Percentiles rank a stretch among this genome's conserved stretches.
Evolutionary conservation across 1,284 basidiomycete genomes (phyloP).

Genomic region (Pseudozyma sp.): DNA sequence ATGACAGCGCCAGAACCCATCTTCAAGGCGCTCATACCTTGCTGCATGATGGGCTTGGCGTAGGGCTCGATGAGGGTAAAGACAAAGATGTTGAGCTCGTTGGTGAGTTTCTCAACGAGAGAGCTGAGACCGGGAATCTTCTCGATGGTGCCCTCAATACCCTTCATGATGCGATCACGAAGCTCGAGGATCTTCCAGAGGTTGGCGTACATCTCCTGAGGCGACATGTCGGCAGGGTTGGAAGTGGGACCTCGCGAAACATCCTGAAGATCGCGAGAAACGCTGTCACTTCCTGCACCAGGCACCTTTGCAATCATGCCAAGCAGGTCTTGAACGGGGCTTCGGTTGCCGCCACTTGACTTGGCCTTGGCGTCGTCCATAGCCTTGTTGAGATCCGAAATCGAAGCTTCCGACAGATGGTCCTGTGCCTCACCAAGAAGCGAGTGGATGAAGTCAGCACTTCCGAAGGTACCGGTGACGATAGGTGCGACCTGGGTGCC

Average conservation of each 20-base stretch:
- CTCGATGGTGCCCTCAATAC: constrained; percentile 83
- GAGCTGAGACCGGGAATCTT: constrained; percentile 73
- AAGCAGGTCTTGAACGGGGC: constrained; percentile 53
- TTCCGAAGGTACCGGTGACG: constrained; percentile 89
- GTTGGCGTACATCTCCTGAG: constrained; percentile 82
- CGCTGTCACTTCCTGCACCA: constrained; percentile 33
- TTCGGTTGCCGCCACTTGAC: constrained; percentile 65
- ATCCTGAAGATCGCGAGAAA: constrained; percentile 58
- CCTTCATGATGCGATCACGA: constrained; percentile 83
- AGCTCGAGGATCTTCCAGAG: constrained; percentile 88
- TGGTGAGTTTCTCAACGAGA: constrained; percentile 84
- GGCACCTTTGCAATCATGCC: constrained; percentile 73
- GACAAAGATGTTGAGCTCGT: constrained; percentile 71
- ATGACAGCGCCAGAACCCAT: constrained; percentile 66
- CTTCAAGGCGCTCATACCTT: constrained; percentile 66
- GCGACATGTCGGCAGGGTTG: constrained; percentile 77
- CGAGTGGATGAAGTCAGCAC: constrained; percentile 77
- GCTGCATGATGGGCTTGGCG: constrained; percentile 61
- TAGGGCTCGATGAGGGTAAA: constrained; percentile 70
- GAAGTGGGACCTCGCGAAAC: constrained; percentile 69
- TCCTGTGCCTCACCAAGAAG: constrained; percentile 74
- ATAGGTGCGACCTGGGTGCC: constrained; percentile 83
- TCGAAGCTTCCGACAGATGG: constrained; percentile 78
- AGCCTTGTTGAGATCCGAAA: constrained; percentile 85
- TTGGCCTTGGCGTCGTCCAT: constrained; percentile 73